Conservation (phyloP, 2,329 filamentous ascomycete genomes). For the Cadophora sp. region DNA sequence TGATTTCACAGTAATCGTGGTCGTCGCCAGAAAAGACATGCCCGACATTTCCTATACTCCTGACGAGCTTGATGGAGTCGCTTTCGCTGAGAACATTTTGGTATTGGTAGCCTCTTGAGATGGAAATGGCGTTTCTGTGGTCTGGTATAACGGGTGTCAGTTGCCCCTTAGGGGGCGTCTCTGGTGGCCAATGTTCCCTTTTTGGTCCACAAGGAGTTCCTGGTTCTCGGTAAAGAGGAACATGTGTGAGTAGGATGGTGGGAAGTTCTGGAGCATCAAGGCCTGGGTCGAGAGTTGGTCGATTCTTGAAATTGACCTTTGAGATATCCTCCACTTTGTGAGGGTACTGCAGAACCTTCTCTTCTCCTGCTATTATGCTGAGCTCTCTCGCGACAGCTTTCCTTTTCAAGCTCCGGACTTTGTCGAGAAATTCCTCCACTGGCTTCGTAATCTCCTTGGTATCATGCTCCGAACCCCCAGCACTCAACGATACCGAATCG, state of each 20-base stretch:
- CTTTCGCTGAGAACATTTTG: slow-evolving; percentile 87
- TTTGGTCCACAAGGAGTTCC: slow-evolving; percentile 88
- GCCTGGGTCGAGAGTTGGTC: slow-evolving; percentile 51
- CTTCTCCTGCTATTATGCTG: slow-evolving; percentile 65
- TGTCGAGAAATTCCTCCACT: slow-evolving; percentile 76
- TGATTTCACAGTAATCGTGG: slow-evolving; percentile 95
- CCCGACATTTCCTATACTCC: slow-evolving; percentile 79
- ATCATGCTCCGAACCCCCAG: slow-evolving; percentile 60
- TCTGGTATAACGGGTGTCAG: slow-evolving; percentile 62
- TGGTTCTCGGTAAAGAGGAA: slow-evolving; percentile 82
- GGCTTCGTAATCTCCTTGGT: slow-evolving; percentile 75
- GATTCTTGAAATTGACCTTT: slow-evolving; percentile 48
- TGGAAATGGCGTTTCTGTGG: slow-evolving; percentile 77
- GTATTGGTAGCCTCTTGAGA: slow-evolving; percentile 88
- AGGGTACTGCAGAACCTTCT: slow-evolving; percentile 58
- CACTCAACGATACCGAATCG: slow-evolving; percentile 87
- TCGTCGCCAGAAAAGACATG: slow-evolving; percentile 96
- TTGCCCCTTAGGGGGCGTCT: slow-evolving; percentile 66
- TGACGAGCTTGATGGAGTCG: slow-evolving; percentile 77
- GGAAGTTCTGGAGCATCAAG: slow-evolving; percentile 69
- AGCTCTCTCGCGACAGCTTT: slow-evolving; percentile 75
- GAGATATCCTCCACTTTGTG: slow-evolving; percentile 63
- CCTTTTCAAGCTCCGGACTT: slow-evolving; percentile 68
- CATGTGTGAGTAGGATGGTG: slow-evolving; percentile 87
- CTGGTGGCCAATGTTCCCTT: slow-evolving; percentile 83